Base-by-base conservation (phyloP, 1,284 basidiomycete genomes). In the Flammula alnicola region DNA sequence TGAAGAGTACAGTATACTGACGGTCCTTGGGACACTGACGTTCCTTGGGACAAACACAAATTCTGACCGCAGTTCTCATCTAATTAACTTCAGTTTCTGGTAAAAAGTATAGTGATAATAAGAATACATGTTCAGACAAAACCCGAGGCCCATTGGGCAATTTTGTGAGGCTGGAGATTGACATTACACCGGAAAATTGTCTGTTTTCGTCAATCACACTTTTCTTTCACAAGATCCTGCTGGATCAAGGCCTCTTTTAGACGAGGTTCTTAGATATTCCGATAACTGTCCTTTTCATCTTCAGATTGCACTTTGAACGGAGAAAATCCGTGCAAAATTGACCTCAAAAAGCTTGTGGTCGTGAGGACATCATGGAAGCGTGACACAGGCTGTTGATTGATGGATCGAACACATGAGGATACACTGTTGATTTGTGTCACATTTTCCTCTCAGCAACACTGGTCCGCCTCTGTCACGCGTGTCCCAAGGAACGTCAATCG, bases 1-100 rank as follows among this genome's bases (percentile, higher is more conserved):
- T 60, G 22, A 60, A 19, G 6, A 60, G 51, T 6, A 44, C 47
- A 49, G 48, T 49, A 16, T 37, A 44, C 17, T 49, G 32, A 37
- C 33, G 0, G 22, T 49, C 42, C 39, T 31, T 49, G 48, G 33
- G 44, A 47, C 46, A 52, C 19, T 41, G 33, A 43, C 17, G 26
- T 6, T 52, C 50, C 45, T 40, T 52, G 50, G 33, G 50, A 52
- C 50, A 52, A 48, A 44, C 11, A 1, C 17, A 26, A 30, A 27
- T 52, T 33, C 19, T 26, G 33, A 5, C 19, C 11, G 4, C 39
- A 37, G 16, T 43, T 47, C 31, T 52, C 36, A 4, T n/a, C 1
- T 19, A 25, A 42, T 14, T 10, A 3, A 14, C n/a, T 5, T 33
- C 5, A 43, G 11, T 36, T 41, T 35, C 43, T 22, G 14, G 5